Base-by-base conservation (phyloP, 2,329 filamentous ascomycete species). In the Aspergillus novoparasiticus region DNA sequence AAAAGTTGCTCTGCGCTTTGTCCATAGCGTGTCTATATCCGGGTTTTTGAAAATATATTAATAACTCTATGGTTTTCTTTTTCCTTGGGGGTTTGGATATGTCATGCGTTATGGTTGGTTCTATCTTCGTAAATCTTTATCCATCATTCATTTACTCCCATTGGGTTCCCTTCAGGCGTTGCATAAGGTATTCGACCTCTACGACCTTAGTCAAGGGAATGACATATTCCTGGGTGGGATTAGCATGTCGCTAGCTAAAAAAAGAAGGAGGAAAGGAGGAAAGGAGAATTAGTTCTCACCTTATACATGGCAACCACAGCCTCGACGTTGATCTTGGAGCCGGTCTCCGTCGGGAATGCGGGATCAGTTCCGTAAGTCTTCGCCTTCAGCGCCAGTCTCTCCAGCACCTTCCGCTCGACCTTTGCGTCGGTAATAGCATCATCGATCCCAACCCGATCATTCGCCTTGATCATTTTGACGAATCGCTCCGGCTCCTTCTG, bases 171-270 rank as follows among this genome's bases (percentile, higher is more conserved):
- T 81, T 87, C 59, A 99, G 82, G 67, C 95, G 87, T 79, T 98
- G 93, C 92, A 99, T 96, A 70, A 99, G 83, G 77, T 99, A 99
- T 72, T 99, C 95, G 11, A 99, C 93, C 83, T 99, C 95, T 46
- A 99, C 94, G 67, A 93, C 90, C 79, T 99, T 99, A n/a, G 95
- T 99, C 77, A 98, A 80, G 0, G 95, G 95, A 71, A 99, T 99
- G 64, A 99, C 94, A 80, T 77, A 97, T 87, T 85, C 88, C 79
- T 79, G 19, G 11, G 10, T 16, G 26, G 23, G 4, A 30, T 60
- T 55, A 60, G 58, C 16, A n/a, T 28, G 28, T 26, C 8, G 39
- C 55, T 41, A n/a, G 39, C 3, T 19, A 3, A 45, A 39, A 34
- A 26, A 2, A 6, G 41, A 39, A 32, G 21, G n/a, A n/a, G n/a